Conservation (phyloP, 495 filamentous ascomycete species). For the Jackrogersella multiformis region DNA sequence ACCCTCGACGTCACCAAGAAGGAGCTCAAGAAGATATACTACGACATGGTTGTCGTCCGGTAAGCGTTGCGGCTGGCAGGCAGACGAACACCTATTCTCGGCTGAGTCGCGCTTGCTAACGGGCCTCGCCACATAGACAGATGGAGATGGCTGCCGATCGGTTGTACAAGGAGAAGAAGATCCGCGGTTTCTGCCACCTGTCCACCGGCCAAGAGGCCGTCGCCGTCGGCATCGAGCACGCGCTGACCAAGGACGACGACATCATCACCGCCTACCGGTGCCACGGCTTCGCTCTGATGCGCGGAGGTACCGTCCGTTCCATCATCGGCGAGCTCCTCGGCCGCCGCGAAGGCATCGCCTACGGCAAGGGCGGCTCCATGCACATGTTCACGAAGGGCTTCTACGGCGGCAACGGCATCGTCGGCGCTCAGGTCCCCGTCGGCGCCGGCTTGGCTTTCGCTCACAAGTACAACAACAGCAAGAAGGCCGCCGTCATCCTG, state of each 20-base stretch:
- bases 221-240: constrained; percentile 95
- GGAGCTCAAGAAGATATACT: constrained; percentile 98
- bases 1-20: constrained; percentile 93
- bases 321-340: constrained; percentile 98
- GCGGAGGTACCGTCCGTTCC: constrained; percentile 86
- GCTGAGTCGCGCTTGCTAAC: constrained; percentile 24
- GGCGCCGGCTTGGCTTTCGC: constrained; percentile 97
- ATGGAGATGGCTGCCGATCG: constrained; percentile 99
- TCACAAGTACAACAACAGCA: constrained; percentile 87
- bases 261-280: constrained; percentile 98
- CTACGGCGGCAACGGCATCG: constrained; percentile 98
- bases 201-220: constrained; percentile 98
- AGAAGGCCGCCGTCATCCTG: constrained; percentile 85
- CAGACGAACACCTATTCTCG: not conserved
- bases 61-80: constrained; percentile 55
- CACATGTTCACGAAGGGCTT: constrained; percentile 99
- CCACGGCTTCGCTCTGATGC: constrained; percentile 98
- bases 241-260: constrained; percentile 88
- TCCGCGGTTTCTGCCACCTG: constrained; percentile 98
- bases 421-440: constrained; percentile 97
- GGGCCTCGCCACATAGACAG: constrained; percentile 65
- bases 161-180: constrained; percentile 99
- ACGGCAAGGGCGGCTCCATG: constrained; percentile 99
- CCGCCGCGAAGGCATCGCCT: constrained; percentile 93
- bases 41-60: constrained; percentile 94